phyloP scores from a whole-genome alignment of 2,329 filamentous ascomycete genomes.

The Aureobasidium pullulans region DNA sequence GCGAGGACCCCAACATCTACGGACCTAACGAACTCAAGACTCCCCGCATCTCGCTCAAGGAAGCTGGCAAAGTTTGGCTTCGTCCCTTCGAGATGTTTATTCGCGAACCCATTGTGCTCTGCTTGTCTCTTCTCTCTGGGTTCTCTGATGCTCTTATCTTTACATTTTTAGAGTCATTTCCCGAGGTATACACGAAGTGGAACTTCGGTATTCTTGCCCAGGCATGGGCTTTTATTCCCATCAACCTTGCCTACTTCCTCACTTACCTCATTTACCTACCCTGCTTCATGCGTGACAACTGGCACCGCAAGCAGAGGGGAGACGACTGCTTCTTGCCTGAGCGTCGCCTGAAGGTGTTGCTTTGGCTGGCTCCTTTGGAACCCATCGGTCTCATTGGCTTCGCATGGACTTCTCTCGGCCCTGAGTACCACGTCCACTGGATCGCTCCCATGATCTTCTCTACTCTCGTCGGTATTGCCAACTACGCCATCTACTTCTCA shows the following conservation, averaged over 20 bases:
- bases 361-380: slow-evolving; percentile 54
- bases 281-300: slow-evolving; percentile 42
- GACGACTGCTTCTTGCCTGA: slow-evolving; percentile 50
- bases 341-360: slow-evolving; percentile 56
- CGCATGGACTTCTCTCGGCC: slow-evolving; percentile 59
- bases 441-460: slow-evolving; percentile 60
- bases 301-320: slow-evolving; percentile 38
- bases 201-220: slow-evolving; percentile 49
- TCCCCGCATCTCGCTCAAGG: slow-evolving; percentile 29
- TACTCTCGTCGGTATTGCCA: slow-evolving; percentile 62
- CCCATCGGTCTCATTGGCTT: slow-evolving; percentile 64
- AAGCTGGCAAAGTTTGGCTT: slow-evolving; percentile 44
- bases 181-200: slow-evolving; percentile 58
- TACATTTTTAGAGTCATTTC: slow-evolving; percentile 69
- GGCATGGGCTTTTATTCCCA: slow-evolving; percentile 51
- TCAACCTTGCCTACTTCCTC: slow-evolving; percentile 59
- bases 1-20: slow-evolving; percentile 51
- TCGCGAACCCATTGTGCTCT: slow-evolving; percentile 66
- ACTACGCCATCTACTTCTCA: slow-evolving; percentile 35
- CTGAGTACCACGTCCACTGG: slow-evolving; percentile 51
- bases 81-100: slow-evolving; percentile 67
- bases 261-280: slow-evolving; percentile 54
- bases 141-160: slow-evolving; percentile 72
- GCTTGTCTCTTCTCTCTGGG: slow-evolving; percentile 61
- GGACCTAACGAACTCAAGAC: slow-evolving; percentile 62